phyloP scores from a whole-genome alignment of 192 early-diverging fungal genomes.

The Spizellomyces punctatus region DNA sequence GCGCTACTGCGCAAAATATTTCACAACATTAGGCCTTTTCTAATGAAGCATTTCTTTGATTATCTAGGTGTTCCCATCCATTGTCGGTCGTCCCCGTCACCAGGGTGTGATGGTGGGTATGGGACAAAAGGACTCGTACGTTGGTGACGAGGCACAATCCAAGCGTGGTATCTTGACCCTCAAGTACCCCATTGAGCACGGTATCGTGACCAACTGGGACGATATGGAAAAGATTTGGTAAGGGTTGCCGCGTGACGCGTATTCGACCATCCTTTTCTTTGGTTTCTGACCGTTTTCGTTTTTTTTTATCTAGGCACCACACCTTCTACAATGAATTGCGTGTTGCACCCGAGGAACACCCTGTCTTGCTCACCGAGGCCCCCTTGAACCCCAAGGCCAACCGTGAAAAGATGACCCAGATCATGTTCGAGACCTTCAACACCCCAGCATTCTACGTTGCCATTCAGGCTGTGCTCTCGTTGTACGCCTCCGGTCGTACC shows the following conservation, averaged over 20 bases:
- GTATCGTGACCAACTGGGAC: conserved; percentile 70
- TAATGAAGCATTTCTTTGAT: conserved; percentile 3
- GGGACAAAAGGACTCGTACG: conserved; percentile 69
- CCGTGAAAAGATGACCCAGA: conserved; percentile 66
- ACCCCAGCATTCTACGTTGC: conserved; percentile 64
- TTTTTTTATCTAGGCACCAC: conserved; percentile 44
- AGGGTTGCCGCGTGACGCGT: neutral
- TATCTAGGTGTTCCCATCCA: conserved; percentile 55
- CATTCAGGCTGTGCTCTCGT: conserved; percentile 56
- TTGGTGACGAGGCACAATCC: conserved; percentile 69
- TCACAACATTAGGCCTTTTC: neutral
- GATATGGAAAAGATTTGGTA: conserved; percentile 72
- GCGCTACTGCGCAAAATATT: neutral
- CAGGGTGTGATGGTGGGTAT: conserved; percentile 65
- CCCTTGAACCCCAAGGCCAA: conserved; percentile 66
- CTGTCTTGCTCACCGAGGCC: conserved; percentile 64
- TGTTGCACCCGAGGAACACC: conserved; percentile 68
- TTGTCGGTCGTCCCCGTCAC: conserved; percentile 63
- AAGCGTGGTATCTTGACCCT: conserved; percentile 66
- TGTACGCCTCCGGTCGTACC: conserved; percentile 64
- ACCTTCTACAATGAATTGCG: conserved; percentile 68
- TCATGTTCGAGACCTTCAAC: conserved; percentile 69
- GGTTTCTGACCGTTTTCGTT: neutral
- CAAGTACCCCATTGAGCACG: conserved; percentile 66
- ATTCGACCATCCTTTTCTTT: neutral